Evolutionary conservation across 768 basidiomycete species (phyloP), one percentile per base, ranked within the genome.

Genomic region (Pleurotus tuoliensis): DNA sequence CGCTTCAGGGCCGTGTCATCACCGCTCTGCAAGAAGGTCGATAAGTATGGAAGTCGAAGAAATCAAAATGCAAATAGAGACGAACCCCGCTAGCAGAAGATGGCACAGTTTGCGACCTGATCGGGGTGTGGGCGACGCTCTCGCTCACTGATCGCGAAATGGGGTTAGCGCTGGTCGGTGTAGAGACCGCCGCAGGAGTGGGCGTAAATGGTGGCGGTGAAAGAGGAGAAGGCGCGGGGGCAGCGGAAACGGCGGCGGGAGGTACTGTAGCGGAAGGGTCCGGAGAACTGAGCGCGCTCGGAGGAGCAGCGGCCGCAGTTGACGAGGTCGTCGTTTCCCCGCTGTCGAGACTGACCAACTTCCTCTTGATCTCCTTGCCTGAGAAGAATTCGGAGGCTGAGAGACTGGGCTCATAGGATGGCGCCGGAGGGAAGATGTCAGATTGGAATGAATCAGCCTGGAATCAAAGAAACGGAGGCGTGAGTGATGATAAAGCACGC

Each of bases 401-500:
- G 47, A 95, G 80, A 5, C 92, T 83, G 13, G 94, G 82, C 64
- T 95, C 90, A 56, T 79, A 70, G 4, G 93, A 92, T 0, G 86
- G 86, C 0, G 94, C 96, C 7, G 92, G 91, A 4, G 97, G 96
- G 79, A 84, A 98, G 69, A 98, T 96, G 70, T 98, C 96, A 12
- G 93, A 87, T 71, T 98, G 96, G 91, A 98, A 98, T 4, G 87
- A 85, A 57, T 98, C 94, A 38, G 94, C 82, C 91, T 94, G 67
- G 3, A 34, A 34, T 11, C 30, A 11, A 34, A 34, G 30, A 25
- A 25, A 6, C 24, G 24, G 30, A 34, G 11, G 3, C 30, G 3
- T 34, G 30, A 34, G 30, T 11, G 30, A 34, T 11, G 3, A 11
- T 34, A 34, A 34, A 34, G 8, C 8, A 34, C 11, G 11, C 30